These are phyloP conservation scores for Phlebiopsis flavidoalba DNA, from an alignment of 768 basidiomycete genomes.

Conservation along the genomic window DNA sequence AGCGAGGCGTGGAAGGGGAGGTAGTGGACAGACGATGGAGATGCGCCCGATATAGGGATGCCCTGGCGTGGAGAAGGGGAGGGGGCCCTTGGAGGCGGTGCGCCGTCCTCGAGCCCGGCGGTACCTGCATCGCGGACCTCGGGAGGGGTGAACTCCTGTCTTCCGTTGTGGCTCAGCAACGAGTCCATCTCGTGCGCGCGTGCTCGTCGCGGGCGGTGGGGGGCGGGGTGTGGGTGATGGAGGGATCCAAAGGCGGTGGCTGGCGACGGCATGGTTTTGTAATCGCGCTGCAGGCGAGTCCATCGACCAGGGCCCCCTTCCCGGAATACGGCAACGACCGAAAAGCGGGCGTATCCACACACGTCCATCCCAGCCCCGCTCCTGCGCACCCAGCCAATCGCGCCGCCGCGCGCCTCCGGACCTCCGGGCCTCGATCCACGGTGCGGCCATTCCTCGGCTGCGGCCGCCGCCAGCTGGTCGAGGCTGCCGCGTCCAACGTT, in stretches of 20 bases:
- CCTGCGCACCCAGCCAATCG: not conserved
- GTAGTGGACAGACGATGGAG: constrained; percentile 89
- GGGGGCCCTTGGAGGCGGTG: no score
- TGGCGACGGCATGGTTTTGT: not conserved
- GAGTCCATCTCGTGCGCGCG: constrained; percentile 49
- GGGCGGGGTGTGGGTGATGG: not conserved
- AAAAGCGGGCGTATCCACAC: constrained; percentile 7
- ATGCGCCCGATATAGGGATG: constrained; percentile 76
- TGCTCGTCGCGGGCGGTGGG: not conserved
- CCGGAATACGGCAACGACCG: constrained; percentile 4
- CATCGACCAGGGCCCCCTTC: constrained; percentile 4
- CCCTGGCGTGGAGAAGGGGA: no score
- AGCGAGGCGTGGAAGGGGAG: constrained; percentile 74
- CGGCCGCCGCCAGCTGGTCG: no score
- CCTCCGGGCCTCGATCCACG: not conserved
- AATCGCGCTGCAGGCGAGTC: not conserved
- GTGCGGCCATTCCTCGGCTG: no score
- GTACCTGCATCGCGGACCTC: constrained; percentile 74
- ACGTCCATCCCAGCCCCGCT: constrained; percentile 3
- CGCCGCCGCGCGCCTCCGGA: not conserved
- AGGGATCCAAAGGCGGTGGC: not conserved
- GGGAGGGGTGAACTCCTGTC: constrained; percentile 42
- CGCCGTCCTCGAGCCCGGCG: constrained; percentile 62
- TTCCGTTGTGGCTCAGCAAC: constrained; percentile 49
- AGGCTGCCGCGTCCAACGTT: no score